phyloP scores from a whole-genome alignment of 2,329 filamentous ascomycete species.

The Trichoderma oligosporum region DNA sequence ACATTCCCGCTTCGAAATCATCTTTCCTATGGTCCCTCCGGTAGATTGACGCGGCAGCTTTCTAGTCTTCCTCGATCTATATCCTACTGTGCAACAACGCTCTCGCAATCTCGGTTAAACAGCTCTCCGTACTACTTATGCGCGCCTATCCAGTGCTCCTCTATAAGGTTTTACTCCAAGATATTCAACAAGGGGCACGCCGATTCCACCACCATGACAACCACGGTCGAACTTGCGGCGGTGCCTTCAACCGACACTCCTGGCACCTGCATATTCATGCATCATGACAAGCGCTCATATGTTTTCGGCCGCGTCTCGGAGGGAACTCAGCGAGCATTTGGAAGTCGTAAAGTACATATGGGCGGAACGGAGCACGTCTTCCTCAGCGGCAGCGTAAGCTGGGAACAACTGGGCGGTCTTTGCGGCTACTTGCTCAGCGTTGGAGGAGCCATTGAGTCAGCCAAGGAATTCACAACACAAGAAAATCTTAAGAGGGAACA shows the following conservation, averaged over 20 bases:
- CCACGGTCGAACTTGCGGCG: conserved; percentile 68
- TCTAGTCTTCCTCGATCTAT: background rate
- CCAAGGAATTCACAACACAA: conserved; percentile 39
- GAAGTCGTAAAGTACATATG: conserved; percentile 63
- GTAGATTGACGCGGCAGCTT: conserved; percentile 7
- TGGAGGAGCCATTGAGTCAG: conserved; percentile 60
- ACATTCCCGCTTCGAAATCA: conserved; percentile 9
- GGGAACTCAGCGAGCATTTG: conserved; percentile 75
- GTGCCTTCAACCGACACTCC: conserved; percentile 85
- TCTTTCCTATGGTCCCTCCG: background rate
- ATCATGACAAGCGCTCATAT: conserved; percentile 80
- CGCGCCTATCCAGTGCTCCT: background rate
- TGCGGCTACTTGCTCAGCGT: conserved; percentile 81
- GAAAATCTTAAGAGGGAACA: conserved; percentile 41
- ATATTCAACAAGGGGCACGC: background rate
- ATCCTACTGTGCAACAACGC: background rate
- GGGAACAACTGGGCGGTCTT: conserved; percentile 75
- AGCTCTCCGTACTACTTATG: background rate
- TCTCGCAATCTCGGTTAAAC: background rate
- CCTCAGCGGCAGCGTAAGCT: conserved; percentile 71
- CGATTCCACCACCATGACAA: conserved; percentile 57
- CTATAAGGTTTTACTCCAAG: conserved; percentile 21
- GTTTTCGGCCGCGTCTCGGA: conserved; percentile 79
- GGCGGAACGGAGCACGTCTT: conserved; percentile 73
- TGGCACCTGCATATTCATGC: conserved; percentile 71